phyloP scores from a whole-genome alignment of 345 rosid genomes.

The Boechera retrofracta region DNA sequence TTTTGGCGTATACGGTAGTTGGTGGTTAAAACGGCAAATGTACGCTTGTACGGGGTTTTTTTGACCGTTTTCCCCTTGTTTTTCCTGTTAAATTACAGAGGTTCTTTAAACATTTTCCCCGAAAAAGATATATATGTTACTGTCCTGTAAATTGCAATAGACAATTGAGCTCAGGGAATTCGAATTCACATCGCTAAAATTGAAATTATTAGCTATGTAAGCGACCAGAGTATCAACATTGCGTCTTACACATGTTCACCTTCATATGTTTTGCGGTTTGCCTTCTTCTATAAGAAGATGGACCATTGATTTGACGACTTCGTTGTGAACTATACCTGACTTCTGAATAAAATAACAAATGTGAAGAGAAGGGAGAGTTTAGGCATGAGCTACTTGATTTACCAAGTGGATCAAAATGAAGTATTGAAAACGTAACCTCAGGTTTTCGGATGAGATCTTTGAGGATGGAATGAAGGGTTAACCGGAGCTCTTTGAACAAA shows the following conservation, averaged over 20 bases:
- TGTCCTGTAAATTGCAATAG: neutral
- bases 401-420: constrained; percentile 1
- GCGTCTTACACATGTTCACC: constrained; percentile 12
- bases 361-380: neutral
- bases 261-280: constrained; percentile 45
- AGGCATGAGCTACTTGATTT: neutral
- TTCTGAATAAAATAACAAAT: constrained; percentile 49
- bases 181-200: neutral
- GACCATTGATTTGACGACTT: constrained; percentile 75
- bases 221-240: neutral
- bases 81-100: too few species aligned
- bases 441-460: constrained; percentile 77
- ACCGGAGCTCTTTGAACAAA: constrained; percentile 81
- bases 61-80: too few species aligned
- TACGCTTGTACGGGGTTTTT: too few species aligned
- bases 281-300: constrained; percentile 79
- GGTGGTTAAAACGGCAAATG: too few species aligned
- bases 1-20: too few species aligned
- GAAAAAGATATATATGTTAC: too few species aligned
- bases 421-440: constrained; percentile 52
- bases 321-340: constrained; percentile 63
- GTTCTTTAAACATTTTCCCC: too few species aligned
- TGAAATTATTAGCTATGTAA: neutral
- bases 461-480: constrained; percentile 70
- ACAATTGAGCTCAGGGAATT: neutral